A percentile compares a stretch with the other conserved stretches of the same genome.
These are phyloP conservation scores for Ophiorrhiza pumila DNA, from an alignment of 257 asterid genomes.

Conservation along the genomic window DNA sequence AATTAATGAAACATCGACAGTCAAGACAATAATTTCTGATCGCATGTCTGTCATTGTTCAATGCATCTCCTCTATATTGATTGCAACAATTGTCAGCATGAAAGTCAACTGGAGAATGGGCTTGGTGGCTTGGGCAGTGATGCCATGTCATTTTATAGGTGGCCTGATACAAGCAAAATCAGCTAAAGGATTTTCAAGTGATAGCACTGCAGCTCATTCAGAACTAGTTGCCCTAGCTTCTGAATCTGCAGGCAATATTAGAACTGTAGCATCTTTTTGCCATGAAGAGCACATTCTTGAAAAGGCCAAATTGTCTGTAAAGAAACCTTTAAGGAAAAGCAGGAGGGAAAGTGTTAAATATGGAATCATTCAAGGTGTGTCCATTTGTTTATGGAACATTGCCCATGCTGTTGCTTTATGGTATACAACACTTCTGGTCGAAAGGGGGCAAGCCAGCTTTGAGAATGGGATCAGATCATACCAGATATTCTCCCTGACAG, in stretches of 20 bases:
- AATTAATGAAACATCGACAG: slow-evolving; percentile 64
- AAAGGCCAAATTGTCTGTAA: slow-evolving; percentile 45
- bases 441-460: slow-evolving; percentile 57
- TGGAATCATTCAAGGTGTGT: slow-evolving; percentile 67
- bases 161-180: slow-evolving; percentile 84
- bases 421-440: slow-evolving; percentile 60
- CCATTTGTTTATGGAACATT: slow-evolving; percentile 78
- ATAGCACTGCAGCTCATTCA: slow-evolving; percentile 53
- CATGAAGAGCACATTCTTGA: slow-evolving; percentile 58
- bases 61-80: slow-evolving; percentile 72
- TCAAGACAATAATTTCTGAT: slow-evolving; percentile 73
- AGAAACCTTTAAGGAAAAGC: slow-evolving; percentile 47
- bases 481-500: slow-evolving; percentile 77
- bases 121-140: slow-evolving; percentile 83
- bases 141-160: slow-evolving; percentile 89
- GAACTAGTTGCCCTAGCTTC: slow-evolving; percentile 68
- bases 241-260: slow-evolving; percentile 65
- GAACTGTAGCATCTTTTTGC: slow-evolving; percentile 70
- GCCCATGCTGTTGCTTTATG: slow-evolving; percentile 83
- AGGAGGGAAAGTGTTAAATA: slow-evolving; percentile 58
- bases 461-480: slow-evolving; percentile 66
- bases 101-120: slow-evolving; percentile 78
- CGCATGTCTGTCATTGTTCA: slow-evolving; percentile 81
- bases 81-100: slow-evolving; percentile 73
- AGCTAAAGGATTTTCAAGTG: slow-evolving; percentile 71